phyloP scores from a whole-genome alignment of 352 stramenopile species.

The Globisporangium camurandrum region DNA sequence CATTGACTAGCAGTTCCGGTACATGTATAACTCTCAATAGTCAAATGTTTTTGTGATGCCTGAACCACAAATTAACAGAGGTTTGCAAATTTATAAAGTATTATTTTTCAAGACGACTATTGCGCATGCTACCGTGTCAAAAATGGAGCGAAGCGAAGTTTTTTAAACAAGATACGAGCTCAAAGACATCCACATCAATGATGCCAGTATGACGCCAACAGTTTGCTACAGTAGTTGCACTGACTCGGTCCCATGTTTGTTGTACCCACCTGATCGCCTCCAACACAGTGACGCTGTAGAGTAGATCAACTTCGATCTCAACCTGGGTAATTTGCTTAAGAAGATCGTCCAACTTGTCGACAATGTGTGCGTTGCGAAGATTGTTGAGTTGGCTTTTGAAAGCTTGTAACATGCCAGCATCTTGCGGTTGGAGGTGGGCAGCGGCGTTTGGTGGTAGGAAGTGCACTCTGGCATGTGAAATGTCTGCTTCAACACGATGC shows the following conservation, averaged over 20 bases:
- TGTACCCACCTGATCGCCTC: background rate
- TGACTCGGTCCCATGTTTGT: background rate
- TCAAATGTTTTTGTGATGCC: no score
- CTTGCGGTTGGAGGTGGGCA: constrained; percentile 6
- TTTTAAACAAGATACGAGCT: no score
- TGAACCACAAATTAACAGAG: no score
- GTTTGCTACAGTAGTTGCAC: background rate
- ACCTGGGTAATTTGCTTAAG: background rate
- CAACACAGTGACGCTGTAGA: background rate
- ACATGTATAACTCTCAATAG: no score
- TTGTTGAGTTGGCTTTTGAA: constrained; percentile 5
- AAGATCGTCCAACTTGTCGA: constrained; percentile 7
- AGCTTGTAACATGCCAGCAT: constrained; percentile 4
- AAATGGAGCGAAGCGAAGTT: no score
- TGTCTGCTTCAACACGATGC: background rate
- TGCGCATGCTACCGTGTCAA: no score
- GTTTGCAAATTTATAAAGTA: no score
- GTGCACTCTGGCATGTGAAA: constrained; percentile 1
- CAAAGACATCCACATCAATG: background rate
- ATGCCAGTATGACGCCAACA: background rate
- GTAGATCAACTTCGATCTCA: background rate
- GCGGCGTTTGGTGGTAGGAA: no score
- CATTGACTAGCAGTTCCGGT: no score
- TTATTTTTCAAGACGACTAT: no score
- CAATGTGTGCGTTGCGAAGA: background rate